Conservation (phyloP, 2,329 filamentous ascomycete species). For the Xylariaceae sp. region DNA sequence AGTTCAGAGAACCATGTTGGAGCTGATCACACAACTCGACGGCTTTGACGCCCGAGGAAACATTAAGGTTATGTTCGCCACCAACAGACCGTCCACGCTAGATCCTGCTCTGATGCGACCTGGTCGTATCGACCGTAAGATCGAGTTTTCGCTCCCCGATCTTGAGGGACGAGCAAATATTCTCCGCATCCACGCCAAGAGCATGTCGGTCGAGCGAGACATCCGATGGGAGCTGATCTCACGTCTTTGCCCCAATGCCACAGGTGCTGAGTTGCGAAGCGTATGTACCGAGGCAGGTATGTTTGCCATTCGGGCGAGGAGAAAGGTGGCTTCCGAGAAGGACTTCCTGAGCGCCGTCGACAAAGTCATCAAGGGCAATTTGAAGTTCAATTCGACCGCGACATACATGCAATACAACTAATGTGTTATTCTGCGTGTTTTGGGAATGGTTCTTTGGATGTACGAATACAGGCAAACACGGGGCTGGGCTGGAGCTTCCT, state of each 20-base stretch:
- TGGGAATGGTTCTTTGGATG: conserved; percentile 14
- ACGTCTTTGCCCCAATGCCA: conserved; percentile 94
- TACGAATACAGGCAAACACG: conserved; percentile 25
- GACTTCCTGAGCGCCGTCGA: conserved; percentile 97
- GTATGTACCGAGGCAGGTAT: conserved; percentile 98
- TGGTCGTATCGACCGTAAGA: conserved; percentile 97
- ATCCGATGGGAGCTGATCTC: conserved; percentile 99
- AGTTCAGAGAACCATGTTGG: conserved; percentile 96
- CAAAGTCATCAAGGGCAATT: conserved; percentile 98
- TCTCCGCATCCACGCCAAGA: conserved; percentile 97
- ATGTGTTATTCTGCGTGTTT: background rate
- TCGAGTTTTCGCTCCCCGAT: conserved; percentile 96
- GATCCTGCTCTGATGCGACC: conserved; percentile 98
- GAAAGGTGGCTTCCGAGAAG: conserved; percentile 99
- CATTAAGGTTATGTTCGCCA: conserved; percentile 99
- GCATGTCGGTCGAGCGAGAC: conserved; percentile 98
- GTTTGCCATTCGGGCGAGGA: conserved; percentile 92
- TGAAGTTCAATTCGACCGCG: conserved; percentile 99
- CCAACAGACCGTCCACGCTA: conserved; percentile 92
- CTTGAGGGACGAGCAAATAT: conserved; percentile 98
- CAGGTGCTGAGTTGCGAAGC: conserved; percentile 92
- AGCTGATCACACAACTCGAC: conserved; percentile 95
- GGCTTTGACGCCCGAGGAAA: conserved; percentile 96
- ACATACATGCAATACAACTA: conserved; percentile 99
- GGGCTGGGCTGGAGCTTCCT: conserved; percentile 14